A percentile compares a stretch with the other conserved stretches of the same genome.
phyloP scores from a whole-genome alignment of 495 filamentous ascomycete species.

The Glarea lozoyensis region DNA sequence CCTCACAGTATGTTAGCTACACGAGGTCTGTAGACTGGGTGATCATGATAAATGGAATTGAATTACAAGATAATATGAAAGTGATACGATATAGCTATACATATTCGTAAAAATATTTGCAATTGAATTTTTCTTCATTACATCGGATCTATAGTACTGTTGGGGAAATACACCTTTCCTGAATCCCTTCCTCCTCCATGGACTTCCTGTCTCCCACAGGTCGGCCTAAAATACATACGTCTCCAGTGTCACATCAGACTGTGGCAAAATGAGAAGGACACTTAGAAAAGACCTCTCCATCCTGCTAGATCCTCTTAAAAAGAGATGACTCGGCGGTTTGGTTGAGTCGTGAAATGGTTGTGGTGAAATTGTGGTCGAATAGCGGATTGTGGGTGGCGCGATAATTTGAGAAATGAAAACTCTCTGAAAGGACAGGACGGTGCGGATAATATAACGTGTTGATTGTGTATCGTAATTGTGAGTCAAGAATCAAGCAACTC shows the following conservation, averaged over 20 bases:
- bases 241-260: slow-evolving; percentile 1
- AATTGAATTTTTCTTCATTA: slow-evolving; percentile 12
- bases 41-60: too few relatives aligned
- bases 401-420: too few relatives aligned
- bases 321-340: too few relatives aligned
- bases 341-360: too few relatives aligned
- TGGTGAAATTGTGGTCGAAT: slow-evolving; percentile 12
- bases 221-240: slow-evolving; percentile 4
- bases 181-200: not conserved
- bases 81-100: too few relatives aligned
- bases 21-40: too few relatives aligned
- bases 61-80: too few relatives aligned
- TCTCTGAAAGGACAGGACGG: slow-evolving; percentile 37
- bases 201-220: not conserved
- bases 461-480: slow-evolving; percentile 22
- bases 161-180: not conserved
- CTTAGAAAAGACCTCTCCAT: too few relatives aligned
- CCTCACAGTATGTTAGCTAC: too few relatives aligned
- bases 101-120: too few relatives aligned
- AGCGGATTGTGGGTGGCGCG: slow-evolving; percentile 14
- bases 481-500: slow-evolving; percentile 9
- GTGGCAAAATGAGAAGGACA: not conserved
- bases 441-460: slow-evolving; percentile 22
- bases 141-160: slow-evolving; percentile 7
- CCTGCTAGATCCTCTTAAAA: too few relatives aligned